phyloP scores from a whole-genome alignment of 2,329 filamentous ascomycete genomes.

The Penicillium sp. region DNA sequence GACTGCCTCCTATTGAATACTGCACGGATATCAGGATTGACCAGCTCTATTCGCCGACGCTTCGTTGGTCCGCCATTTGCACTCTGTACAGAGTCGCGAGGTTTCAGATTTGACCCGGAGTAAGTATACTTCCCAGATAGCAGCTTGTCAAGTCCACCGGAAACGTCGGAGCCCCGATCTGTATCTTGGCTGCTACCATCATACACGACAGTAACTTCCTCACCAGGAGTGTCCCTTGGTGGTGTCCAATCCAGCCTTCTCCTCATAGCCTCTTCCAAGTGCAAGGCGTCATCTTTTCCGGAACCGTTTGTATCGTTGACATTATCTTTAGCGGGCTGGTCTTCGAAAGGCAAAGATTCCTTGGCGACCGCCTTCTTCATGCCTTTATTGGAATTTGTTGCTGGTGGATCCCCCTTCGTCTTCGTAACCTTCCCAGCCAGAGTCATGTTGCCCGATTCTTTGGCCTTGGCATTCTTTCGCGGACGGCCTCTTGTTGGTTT shows the following conservation, averaged over 20 bases:
- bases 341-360: background rate
- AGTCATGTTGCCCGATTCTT: constrained; percentile 31
- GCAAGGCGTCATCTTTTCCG: constrained; percentile 23
- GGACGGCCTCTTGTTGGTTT: constrained; percentile 25
- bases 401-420: constrained; percentile 15
- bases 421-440: constrained; percentile 40
- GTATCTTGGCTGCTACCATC: constrained; percentile 3
- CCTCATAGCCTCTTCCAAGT: constrained; percentile 48
- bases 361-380: constrained; percentile 10
- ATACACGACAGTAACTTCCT: constrained; percentile 23
- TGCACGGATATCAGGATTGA: constrained; percentile 24
- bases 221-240: constrained; percentile 43
- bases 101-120: constrained; percentile 20
- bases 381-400: constrained; percentile 14
- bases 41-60: constrained; percentile 37
- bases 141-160: constrained; percentile 33
- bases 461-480: constrained; percentile 24
- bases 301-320: constrained; percentile 17
- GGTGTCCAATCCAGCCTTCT: constrained; percentile 67
- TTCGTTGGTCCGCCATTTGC: constrained; percentile 32
- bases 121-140: constrained; percentile 42
- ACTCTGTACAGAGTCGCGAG: constrained; percentile 12
- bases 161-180: background rate
- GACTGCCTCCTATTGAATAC: constrained; percentile 6
- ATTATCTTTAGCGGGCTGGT: background rate